Percentiles rank a stretch among this genome's conserved stretches.
Evolutionary conservation across 768 basidiomycete species (phyloP).

Genomic region (Termitomyces bulborhizus): DNA sequence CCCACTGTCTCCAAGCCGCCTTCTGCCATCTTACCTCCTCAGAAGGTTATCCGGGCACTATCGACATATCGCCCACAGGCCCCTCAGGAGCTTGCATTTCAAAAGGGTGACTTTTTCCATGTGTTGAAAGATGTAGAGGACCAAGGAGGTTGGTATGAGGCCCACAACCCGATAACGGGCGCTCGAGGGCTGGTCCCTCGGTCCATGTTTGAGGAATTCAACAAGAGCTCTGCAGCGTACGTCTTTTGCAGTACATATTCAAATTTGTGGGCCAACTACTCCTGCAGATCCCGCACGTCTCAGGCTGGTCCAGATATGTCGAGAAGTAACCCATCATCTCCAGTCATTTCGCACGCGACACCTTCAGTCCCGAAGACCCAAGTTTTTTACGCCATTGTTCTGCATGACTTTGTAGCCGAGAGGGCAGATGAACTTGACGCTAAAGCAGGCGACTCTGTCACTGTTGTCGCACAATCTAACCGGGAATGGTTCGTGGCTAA

Average conservation of each 20-base stretch:
- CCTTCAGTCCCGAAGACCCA: constrained; percentile 36
- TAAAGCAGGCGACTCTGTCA: constrained; percentile 87
- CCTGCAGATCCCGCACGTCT: constrained; percentile 35
- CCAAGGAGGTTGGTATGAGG: constrained; percentile 77
- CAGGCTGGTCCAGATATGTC: constrained; percentile 23
- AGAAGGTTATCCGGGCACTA: constrained; percentile 91
- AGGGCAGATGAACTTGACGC: constrained; percentile 95
- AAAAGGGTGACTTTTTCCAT: constrained; percentile 97
- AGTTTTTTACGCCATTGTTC: constrained; percentile 90
- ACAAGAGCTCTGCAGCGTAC: constrained; percentile 62
- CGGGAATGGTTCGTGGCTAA: constrained; percentile 99
- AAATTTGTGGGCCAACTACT: constrained; percentile 4
- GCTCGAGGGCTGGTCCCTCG: constrained; percentile 89
- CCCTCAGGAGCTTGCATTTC: constrained; percentile 85
- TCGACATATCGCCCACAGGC: constrained; percentile 56
- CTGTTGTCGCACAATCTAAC: constrained; percentile 98
- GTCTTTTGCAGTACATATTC: constrained; percentile 19
- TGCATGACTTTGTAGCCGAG: constrained; percentile 95
- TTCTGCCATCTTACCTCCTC: constrained; percentile 72
- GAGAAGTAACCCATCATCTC: constrained; percentile 16
- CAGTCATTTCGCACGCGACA: constrained; percentile 19
- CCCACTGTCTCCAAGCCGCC: constrained; percentile 67
- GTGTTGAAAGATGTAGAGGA: constrained; percentile 71
- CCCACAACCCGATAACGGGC: constrained; percentile 88
- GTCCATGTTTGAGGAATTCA: constrained; percentile 85